Base-by-base conservation (phyloP, 1,284 basidiomycete species). In the Marasmius oreades region DNA sequence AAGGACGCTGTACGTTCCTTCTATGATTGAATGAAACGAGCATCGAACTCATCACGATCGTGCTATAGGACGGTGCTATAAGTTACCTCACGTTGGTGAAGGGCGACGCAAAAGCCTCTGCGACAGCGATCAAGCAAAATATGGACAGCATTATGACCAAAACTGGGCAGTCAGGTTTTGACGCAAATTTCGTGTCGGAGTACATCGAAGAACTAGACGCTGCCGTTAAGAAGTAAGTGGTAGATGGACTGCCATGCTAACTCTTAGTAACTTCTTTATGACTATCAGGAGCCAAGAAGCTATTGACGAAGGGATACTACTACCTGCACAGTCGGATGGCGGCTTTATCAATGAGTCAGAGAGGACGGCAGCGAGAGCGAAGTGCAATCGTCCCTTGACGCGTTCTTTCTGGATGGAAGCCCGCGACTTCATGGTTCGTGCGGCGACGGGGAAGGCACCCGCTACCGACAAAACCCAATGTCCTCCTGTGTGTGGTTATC, bases 11-110 rank as follows among this genome's bases (percentile, higher is more conserved):
- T 59, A n/a, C 31, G 45, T 24, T 10, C 10, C 10, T 10, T 31
- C 28, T n/a, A n/a, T n/a, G n/a, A n/a, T n/a, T n/a, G n/a, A n/a
- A n/a, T n/a, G n/a, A n/a, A n/a, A n/a, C n/a, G n/a, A n/a, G n/a
- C n/a, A n/a, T 4, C 23, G 45, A 26, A 47, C 26, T 16, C n/a
- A 14, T 8, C 28, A 1, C 7, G 22, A 26, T 26, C n/a, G n/a
- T 46, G 43, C 16, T 33, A 26, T 33, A 59, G 58, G 45, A 23
- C 24, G 58, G 55, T 14, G 44, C 53, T 6, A 22, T 44, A 12
- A 59, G 54, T 39, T 56, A 59, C 34, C 51, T 56, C 45, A 31
- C 8, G 3, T 36, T 55, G 24, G 33, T 59, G 26, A 33, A 55
- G 36, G 50, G 24, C 16, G 51, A 44, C 2, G 51, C 50, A 7